phyloP scores from a whole-genome alignment of 371 early-diverging fungal genomes.

The Actinomortierella wolfii region DNA sequence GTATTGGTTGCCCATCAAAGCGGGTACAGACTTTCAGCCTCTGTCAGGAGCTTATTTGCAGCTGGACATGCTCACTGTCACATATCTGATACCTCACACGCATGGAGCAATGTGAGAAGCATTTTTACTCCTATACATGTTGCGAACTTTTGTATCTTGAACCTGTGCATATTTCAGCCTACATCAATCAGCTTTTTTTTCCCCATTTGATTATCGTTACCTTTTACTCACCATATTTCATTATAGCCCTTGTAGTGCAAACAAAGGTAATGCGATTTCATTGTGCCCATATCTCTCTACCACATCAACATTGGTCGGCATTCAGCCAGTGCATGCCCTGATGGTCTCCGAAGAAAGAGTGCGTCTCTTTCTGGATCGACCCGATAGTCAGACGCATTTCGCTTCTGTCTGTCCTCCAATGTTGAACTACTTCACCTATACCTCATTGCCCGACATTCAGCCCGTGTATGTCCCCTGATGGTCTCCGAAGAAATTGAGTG shows the following conservation, averaged over 20 bases:
- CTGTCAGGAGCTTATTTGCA: background rate
- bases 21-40: no score
- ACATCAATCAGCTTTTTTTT: no score
- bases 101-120: background rate
- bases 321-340: slow-evolving; percentile 16
- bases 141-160: no score
- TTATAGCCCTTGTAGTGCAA: slow-evolving; percentile 1
- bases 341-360: slow-evolving; percentile 8
- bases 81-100: slow-evolving; percentile 4
- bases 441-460: slow-evolving; percentile 11
- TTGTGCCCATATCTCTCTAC: slow-evolving; percentile 1
- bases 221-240: no score
- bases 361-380: slow-evolving; percentile 6
- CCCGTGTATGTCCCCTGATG: slow-evolving; percentile 14
- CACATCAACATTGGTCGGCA: slow-evolving; percentile 10
- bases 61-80: slow-evolving; percentile 1
- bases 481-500: slow-evolving; percentile 7
- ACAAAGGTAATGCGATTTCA: slow-evolving; percentile 8
- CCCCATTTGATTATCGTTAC: no score
- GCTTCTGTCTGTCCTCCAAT: slow-evolving; percentile 8
- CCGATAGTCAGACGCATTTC: slow-evolving; percentile 5
- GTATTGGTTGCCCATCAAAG: background rate
- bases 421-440: no score
- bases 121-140: no score
- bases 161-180: no score